A percentile compares a stretch with the other conserved stretches of the same genome.
Evolutionary conservation across 2,329 filamentous ascomycete species (phyloP).

Genomic region (Pyrenophora seminiperda): DNA sequence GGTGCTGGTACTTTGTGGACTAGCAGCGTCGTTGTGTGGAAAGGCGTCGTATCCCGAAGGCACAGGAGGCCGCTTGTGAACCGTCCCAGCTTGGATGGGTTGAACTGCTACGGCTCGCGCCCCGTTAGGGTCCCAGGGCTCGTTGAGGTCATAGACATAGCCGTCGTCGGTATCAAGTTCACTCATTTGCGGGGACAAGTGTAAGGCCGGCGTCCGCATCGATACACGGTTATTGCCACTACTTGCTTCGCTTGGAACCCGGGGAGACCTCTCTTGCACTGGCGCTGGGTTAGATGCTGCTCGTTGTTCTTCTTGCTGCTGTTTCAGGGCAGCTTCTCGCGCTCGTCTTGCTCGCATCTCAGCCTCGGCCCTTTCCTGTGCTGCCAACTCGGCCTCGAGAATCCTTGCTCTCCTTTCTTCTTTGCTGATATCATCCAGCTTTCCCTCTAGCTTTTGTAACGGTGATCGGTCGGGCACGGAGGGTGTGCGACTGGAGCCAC

Average conservation of each 20-base stretch:
- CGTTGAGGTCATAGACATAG: slow-evolving; percentile 38
- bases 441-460: slow-evolving; percentile 89
- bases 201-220: slow-evolving; percentile 34
- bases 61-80: slow-evolving; percentile 31
- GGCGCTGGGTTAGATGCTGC: slow-evolving; percentile 37
- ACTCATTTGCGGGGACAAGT: slow-evolving; percentile 30
- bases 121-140: slow-evolving; percentile 45
- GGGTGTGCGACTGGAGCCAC: slow-evolving; percentile 43
- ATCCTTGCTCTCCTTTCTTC: slow-evolving; percentile 89
- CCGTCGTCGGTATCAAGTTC: slow-evolving; percentile 38
- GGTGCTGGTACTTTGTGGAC: slow-evolving; percentile 31
- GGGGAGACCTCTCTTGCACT: slow-evolving; percentile 14
- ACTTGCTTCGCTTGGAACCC: slow-evolving; percentile 19
- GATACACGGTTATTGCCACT: slow-evolving; percentile 42
- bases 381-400: slow-evolving; percentile 77
- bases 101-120: slow-evolving; percentile 23
- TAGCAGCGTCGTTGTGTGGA: slow-evolving; percentile 22
- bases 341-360: slow-evolving; percentile 42
- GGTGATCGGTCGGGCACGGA: slow-evolving; percentile 85
- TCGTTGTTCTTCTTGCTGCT: slow-evolving; percentile 38
- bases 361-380: slow-evolving; percentile 64
- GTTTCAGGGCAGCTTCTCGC: slow-evolving; percentile 36
- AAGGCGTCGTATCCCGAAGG: slow-evolving; percentile 16
- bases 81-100: slow-evolving; percentile 21
- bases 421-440: slow-evolving; percentile 89